A percentile compares a stretch with the other conserved stretches of the same genome.
phyloP scores from a whole-genome alignment of 148 eudicot genomes.

The Camellia granthamiana region DNA sequence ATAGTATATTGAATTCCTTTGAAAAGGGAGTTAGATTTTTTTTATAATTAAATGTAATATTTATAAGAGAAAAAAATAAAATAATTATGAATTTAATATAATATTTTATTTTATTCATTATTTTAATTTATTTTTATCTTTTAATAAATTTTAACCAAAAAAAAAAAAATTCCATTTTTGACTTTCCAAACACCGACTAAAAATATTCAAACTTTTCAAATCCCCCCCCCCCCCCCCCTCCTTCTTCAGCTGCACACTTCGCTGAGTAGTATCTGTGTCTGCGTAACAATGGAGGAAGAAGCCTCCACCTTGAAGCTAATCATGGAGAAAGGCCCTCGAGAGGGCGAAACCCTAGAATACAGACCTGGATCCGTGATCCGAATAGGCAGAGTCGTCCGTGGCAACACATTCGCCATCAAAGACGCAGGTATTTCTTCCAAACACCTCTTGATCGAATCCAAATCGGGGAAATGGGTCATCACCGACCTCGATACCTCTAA shows the following conservation, averaged over 20 bases:
- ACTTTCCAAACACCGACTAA: too few relatives aligned
- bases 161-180: too few relatives aligned
- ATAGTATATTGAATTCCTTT: too few relatives aligned
- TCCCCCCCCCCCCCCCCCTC: conserved; percentile 15
- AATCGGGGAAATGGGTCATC: conserved; percentile 42
- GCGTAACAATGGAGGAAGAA: conserved; percentile 28
- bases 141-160: too few relatives aligned
- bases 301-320: conserved; percentile 41
- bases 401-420: conserved; percentile 64
- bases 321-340: conserved; percentile 64
- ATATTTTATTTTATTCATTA: too few relatives aligned
- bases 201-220: too few relatives aligned
- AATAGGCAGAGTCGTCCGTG: conserved; percentile 60
- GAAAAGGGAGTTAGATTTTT: too few relatives aligned
- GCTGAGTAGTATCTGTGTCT: neutral
- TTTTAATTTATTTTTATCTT: too few relatives aligned
- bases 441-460: conserved; percentile 46
- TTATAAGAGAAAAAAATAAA: too few relatives aligned
- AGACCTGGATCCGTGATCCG: conserved; percentile 29
- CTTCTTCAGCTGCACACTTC: neutral
- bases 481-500: conserved; percentile 71
- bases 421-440: conserved; percentile 79
- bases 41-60: too few relatives aligned
- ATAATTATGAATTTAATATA: too few relatives aligned
- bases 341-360: conserved; percentile 61